phyloP scores from a whole-genome alignment of 129 eudicot species.

The Heracleum sosnowskyi region DNA sequence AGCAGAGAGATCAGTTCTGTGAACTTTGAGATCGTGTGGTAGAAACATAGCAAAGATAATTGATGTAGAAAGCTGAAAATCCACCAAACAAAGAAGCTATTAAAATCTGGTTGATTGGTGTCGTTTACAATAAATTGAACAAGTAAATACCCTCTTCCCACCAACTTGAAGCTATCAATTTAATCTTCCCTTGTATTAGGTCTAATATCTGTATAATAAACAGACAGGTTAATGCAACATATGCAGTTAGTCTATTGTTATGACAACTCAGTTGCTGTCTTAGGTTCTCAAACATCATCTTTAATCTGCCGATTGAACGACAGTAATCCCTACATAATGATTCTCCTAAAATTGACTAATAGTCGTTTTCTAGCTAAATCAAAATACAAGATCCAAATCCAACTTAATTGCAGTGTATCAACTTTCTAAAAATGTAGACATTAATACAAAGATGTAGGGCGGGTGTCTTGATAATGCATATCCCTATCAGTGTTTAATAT shows the following conservation, averaged over 20 bases:
- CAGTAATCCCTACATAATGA: background rate
- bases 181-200: background rate
- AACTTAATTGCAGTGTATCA: background rate
- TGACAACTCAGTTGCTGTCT: slow-evolving; percentile 7
- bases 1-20: background rate
- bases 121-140: background rate
- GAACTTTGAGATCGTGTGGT: background rate
- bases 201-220: background rate
- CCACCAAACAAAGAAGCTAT: background rate
- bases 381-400: background rate
- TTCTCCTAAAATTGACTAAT: background rate
- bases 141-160: background rate
- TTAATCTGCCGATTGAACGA: background rate
- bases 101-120: slow-evolving; percentile 7
- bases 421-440: background rate
- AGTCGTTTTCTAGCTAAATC: background rate
- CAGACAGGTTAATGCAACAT: background rate
- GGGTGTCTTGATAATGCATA: background rate
- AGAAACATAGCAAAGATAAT: background rate
- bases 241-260: background rate
- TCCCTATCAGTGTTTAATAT: background rate
- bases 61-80: background rate
- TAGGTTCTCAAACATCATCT: background rate
- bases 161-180: background rate
- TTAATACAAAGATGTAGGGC: background rate